Base-by-base conservation (phyloP, 768 basidiomycete genomes). In the Mycena epipterygia region DNA sequence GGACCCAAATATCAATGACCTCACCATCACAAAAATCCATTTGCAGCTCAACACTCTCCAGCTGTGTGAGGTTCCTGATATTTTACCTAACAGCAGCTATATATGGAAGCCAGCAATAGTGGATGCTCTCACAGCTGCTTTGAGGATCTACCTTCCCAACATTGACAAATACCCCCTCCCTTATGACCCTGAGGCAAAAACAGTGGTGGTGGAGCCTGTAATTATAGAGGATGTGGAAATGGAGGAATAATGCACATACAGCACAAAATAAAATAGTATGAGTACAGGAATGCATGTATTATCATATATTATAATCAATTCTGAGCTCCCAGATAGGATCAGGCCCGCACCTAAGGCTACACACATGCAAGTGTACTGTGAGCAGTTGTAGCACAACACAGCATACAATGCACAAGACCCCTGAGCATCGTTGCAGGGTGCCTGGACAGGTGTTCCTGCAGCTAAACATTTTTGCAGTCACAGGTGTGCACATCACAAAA, bases 241-340 rank as follows among this genome's bases (percentile, higher is more conserved):
- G 67, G 67, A 62, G 42, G 59, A 68, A 46, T 68, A 35, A 61
- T 51, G 6, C 21, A n/a, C n/a, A n/a, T n/a, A n/a, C n/a, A n/a
- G n/a, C n/a, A 46, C 23, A n/a, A n/a, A n/a, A 46, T 8, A 16
- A 8, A 42, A n/a, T n/a, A n/a, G n/a, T 42, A 13, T 21, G 3
- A 46, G 44, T n/a, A 7, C n/a, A n/a, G 21, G n/a, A n/a, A n/a
- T n/a, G n/a, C n/a, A n/a, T 46, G n/a, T 46, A 41, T 16, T 14
- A 9, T 41, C 13, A 17, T 41, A 16, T 16, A 41, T 19, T n/a
- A 37, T n/a, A n/a, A n/a, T n/a, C n/a, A n/a, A n/a, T n/a, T n/a
- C n/a, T n/a, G n/a, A n/a, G n/a, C n/a, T n/a, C n/a, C n/a, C n/a
- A n/a, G n/a, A n/a, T n/a, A n/a, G n/a, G n/a, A n/a, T n/a, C n/a